phyloP scores from a whole-genome alignment of 1,139 yeast species.

The Blastobotrys aristatus region DNA sequence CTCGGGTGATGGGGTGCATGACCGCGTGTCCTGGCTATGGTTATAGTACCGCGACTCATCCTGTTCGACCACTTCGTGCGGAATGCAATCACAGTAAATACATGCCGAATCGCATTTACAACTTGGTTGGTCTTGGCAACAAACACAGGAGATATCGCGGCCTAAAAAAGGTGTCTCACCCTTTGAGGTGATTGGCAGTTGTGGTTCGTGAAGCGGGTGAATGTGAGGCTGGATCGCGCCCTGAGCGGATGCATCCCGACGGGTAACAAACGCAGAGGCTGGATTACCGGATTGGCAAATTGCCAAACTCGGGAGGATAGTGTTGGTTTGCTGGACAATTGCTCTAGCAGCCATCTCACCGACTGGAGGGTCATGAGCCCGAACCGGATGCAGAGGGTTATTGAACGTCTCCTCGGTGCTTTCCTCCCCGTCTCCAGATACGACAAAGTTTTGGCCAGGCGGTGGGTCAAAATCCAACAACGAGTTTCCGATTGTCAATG shows the following conservation, averaged over 20 bases:
- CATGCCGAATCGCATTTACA: neutral
- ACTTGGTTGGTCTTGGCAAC: neutral
- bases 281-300: neutral
- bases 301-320: neutral
- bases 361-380: neutral
- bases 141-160: neutral
- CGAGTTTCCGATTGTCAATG: neutral
- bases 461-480: neutral
- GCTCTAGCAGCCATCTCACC: neutral
- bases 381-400: constrained; percentile 1
- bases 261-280: neutral
- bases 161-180: neutral
- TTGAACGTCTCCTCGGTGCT: neutral
- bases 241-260: neutral
- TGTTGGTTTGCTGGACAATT: neutral
- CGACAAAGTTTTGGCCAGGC: neutral
- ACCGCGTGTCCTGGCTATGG: neutral
- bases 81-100: neutral
- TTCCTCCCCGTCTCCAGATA: neutral
- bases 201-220: neutral
- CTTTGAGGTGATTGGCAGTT: neutral
- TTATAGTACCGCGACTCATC: neutral
- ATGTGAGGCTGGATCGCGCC: neutral
- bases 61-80: neutral
- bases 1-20: neutral